Evolutionary conservation across 2,329 filamentous ascomycete species (phyloP).

Genomic region (Falciphora oryzae): DNA sequence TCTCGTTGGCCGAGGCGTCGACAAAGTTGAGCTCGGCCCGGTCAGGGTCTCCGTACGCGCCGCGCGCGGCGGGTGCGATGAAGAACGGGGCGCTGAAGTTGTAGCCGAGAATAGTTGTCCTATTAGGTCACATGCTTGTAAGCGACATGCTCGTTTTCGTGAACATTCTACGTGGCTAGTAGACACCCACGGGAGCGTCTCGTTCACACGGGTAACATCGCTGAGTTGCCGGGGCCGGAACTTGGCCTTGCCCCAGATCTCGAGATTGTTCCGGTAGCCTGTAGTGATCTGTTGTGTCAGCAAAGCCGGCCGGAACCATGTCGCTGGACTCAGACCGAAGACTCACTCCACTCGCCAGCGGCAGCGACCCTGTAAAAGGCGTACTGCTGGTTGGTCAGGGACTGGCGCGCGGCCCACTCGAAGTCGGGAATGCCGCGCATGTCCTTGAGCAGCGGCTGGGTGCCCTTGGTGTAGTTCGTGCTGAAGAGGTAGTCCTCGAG

Average conservation of each 20-base stretch:
- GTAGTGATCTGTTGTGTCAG: not conserved
- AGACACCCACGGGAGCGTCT: slow-evolving; percentile 22
- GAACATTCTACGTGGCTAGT: slow-evolving; percentile 17
- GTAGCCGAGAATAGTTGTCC: slow-evolving; percentile 31
- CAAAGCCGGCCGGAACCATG: not conserved
- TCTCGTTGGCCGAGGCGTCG: slow-evolving; percentile 35
- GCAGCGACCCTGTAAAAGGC: slow-evolving; percentile 45
- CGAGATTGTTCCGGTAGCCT: slow-evolving; percentile 44
- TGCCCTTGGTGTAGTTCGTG: slow-evolving; percentile 27
- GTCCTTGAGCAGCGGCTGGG: slow-evolving; percentile 31
- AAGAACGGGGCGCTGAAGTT: slow-evolving; percentile 44
- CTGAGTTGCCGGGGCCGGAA: slow-evolving; percentile 35
- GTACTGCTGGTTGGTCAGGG: slow-evolving; percentile 35
- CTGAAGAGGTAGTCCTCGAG: slow-evolving; percentile 23
- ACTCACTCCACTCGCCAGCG: slow-evolving; percentile 37
- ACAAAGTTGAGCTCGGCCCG: slow-evolving; percentile 42
- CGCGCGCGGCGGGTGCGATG: slow-evolving; percentile 40
- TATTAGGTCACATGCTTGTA: not conserved
- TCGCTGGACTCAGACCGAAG: not conserved
- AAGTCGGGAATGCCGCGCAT: slow-evolving; percentile 43
- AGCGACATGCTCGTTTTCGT: not conserved
- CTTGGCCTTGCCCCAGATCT: slow-evolving; percentile 39
- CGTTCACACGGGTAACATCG: slow-evolving; percentile 31
- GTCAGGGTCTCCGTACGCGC: slow-evolving; percentile 35
- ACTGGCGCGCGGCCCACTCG: slow-evolving; percentile 40